phyloP scores from a whole-genome alignment of 768 basidiomycete species.

The Leucogyrophana mollusca region DNA sequence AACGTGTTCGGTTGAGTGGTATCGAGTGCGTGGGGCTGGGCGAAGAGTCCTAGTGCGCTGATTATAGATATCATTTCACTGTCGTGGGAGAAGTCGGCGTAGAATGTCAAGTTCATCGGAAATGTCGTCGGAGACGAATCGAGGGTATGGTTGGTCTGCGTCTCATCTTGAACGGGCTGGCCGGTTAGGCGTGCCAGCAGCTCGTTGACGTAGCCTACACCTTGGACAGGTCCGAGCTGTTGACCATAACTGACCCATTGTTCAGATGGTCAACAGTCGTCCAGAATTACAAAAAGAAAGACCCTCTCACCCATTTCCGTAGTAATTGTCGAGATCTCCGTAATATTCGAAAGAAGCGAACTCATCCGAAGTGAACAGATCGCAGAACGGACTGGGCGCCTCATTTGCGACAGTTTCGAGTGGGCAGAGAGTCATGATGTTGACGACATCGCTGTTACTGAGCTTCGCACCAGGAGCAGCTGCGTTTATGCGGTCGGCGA shows the following conservation, averaged over 20 bases:
- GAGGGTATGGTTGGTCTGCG: conserved; percentile 76
- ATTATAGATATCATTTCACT: conserved; percentile 79
- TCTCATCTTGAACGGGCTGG: conserved; percentile 59
- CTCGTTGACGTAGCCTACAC: conserved; percentile 86
- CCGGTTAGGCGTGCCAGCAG: conserved; percentile 74
- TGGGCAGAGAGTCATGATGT: conserved; percentile 68
- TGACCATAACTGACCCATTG: conserved; percentile 77
- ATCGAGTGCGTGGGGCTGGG: conserved; percentile 31
- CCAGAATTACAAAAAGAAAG: no score
- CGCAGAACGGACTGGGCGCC: conserved; percentile 61
- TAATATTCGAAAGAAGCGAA: conserved; percentile 65
- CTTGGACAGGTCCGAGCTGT: conserved; percentile 66
- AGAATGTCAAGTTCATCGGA: conserved; percentile 63
- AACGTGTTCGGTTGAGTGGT: conserved; percentile 7
- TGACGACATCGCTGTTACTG: conserved; percentile 48
- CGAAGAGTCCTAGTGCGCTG: conserved; percentile 49
- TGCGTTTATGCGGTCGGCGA: conserved; percentile 55
- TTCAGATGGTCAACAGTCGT: no score
- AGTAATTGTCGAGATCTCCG: conserved; percentile 73
- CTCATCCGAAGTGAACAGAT: conserved; percentile 56
- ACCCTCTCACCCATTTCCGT: conserved; percentile 66
- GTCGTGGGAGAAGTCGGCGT: conserved; percentile 85
- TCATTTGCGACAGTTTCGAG: conserved; percentile 63
- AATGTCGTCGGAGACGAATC: conserved; percentile 64
- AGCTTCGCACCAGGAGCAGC: conserved; percentile 65